These are phyloP conservation scores for Xylaria flabelliformis DNA, from an alignment of 495 filamentous ascomycete species.

Conservation along the genomic window DNA sequence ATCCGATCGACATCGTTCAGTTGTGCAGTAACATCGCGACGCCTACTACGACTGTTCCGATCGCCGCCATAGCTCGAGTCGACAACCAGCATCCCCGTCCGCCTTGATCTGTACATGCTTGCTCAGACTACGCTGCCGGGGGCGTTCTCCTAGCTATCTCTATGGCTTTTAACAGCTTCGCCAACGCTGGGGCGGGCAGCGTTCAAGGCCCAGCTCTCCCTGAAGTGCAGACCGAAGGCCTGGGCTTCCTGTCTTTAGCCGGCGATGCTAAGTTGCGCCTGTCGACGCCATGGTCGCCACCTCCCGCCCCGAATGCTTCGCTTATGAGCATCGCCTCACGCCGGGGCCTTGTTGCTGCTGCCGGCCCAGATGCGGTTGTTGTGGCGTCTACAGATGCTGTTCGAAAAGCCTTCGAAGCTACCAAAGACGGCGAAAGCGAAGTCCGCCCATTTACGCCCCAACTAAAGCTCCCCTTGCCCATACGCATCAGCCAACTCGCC, in stretches of 20 bases:
- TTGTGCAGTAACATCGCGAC: conserved; percentile 4
- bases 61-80: not conserved
- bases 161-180: conserved; percentile 75
- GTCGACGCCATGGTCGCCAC: conserved; percentile 76
- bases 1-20: not conserved
- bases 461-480: conserved; percentile 70
- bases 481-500: conserved; percentile 83
- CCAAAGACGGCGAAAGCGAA: conserved; percentile 64
- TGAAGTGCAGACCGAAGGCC: conserved; percentile 69
- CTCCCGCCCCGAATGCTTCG: conserved; percentile 82
- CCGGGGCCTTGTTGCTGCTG: conserved; percentile 85
- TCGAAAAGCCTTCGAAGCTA: conserved; percentile 72
- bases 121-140: conserved; percentile 16
- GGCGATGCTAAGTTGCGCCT: conserved; percentile 85
- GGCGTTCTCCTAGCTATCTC: conserved; percentile 30
- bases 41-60: not conserved
- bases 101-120: conserved; percentile 20
- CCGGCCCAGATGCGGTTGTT: conserved; percentile 77
- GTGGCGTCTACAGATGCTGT: conserved; percentile 79
- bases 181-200: conserved; percentile 38
- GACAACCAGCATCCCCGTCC: not conserved
- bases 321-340: conserved; percentile 82
- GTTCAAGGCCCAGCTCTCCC: conserved; percentile 62
- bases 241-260: conserved; percentile 81
- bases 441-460: conserved; percentile 76